Base-by-base conservation (phyloP, 495 filamentous ascomycete species). In the Wilcoxina mikolae region DNA sequence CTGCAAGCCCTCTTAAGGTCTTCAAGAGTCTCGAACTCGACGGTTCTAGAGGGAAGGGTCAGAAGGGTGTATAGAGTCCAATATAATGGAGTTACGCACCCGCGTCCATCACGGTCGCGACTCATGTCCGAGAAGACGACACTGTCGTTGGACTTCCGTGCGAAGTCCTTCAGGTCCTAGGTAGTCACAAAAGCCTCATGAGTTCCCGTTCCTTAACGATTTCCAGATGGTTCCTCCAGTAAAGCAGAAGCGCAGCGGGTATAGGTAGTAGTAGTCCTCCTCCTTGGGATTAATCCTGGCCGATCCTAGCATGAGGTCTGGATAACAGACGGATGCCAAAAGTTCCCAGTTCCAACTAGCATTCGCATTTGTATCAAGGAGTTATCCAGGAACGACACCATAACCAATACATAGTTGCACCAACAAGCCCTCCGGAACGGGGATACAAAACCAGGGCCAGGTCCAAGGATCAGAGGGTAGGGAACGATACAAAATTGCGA, bases 81-180 rank as follows among this genome's bases (percentile, higher is more conserved):
- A 17, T 26, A 51, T 27, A 10, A 50, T 23, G 53, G 47, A 56
- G 46, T 51, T 56, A 76, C 87, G 70, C 70, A 96, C 93, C 91
- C 91, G 79, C 82, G 85, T 58, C 88, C 87, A 70, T 87, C 85
- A 58, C 84, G 85, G 60, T 94, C 91, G 65, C 91, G 87, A 67
- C 82, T 83, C 25, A 93, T 89, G 73, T 99, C 91, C 50, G 88
- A 95, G 67, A 94, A 99, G 56, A 99, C 91, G 60, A 99, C 91
- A 69, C 96, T 93, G 69, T 93, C 78, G 66, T 87, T 87, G 71
- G 89, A 93, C 68, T 89, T 85, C 65, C 91, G 90, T 55, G 91
- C 93, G 68, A 96, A 99, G 70, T 99, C 91, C 85, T 99, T 99
- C 39, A 99, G 79, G 70, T 99, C 93, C 91, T 99, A 85, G 62